phyloP scores from a whole-genome alignment of 2,329 filamentous ascomycete species.

The Neofusicoccum laricinum region DNA sequence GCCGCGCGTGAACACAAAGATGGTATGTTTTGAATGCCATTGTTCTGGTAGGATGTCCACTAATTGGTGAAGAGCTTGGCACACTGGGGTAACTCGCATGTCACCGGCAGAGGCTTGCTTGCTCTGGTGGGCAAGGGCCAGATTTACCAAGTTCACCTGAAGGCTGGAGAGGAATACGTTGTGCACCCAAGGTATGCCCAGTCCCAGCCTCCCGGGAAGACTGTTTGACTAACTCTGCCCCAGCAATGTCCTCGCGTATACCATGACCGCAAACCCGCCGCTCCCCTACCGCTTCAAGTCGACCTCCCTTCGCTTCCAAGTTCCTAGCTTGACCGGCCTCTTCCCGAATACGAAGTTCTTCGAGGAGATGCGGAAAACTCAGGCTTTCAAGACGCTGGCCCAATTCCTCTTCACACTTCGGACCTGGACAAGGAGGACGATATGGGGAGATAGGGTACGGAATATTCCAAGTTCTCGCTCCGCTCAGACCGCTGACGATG shows the following conservation, averaged over 20 bases:
- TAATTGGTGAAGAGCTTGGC: constrained; percentile 60
- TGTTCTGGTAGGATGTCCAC: constrained; percentile 19
- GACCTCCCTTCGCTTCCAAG: constrained; percentile 69
- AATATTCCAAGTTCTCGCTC: not conserved
- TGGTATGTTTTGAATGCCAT: constrained; percentile 48
- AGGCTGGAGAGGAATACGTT: constrained; percentile 82
- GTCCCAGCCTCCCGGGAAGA: not conserved
- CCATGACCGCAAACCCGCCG: constrained; percentile 69
- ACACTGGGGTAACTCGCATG: constrained; percentile 86
- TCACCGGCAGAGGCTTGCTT: constrained; percentile 83
- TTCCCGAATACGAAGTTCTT: constrained; percentile 72
- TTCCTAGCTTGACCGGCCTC: constrained; percentile 66
- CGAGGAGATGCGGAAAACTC: constrained; percentile 64
- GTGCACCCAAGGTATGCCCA: constrained; percentile 67
- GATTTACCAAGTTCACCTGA: constrained; percentile 79
- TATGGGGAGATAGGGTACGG: constrained; percentile 82
- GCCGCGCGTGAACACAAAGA: constrained; percentile 69
- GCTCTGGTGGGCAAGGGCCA: constrained; percentile 84
- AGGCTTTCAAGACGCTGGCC: constrained; percentile 68
- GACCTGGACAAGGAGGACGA: constrained; percentile 73
- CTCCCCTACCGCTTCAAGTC: constrained; percentile 85
- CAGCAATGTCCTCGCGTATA: constrained; percentile 88
- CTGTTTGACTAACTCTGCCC: not conserved
- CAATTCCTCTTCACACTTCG: constrained; percentile 66
- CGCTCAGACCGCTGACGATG: not conserved